phyloP scores from a whole-genome alignment of 306 rosid genomes.

The Heteromeles arbutifolia region DNA sequence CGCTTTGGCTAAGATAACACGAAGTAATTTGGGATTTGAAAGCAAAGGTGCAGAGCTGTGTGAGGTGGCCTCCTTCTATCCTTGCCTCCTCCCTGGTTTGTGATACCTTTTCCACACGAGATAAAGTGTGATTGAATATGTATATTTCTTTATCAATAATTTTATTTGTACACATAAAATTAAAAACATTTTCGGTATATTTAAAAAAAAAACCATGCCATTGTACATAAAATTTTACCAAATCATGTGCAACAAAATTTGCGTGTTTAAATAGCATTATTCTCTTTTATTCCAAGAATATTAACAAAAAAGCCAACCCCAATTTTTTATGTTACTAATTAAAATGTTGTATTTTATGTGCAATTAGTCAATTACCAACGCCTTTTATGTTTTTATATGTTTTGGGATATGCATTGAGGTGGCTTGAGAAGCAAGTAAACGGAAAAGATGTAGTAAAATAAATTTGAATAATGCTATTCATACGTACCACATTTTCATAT shows the following conservation, averaged over 20 bases:
- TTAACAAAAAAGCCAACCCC: too few relatives aligned
- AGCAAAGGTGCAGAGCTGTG: conserved; percentile 37
- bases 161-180: not conserved
- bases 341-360: too few relatives aligned
- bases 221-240: not conserved
- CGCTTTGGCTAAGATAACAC: conserved; percentile 14
- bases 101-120: conserved; percentile 33
- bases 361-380: not conserved
- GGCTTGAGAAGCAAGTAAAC: conserved; percentile 15
- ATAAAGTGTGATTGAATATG: conserved; percentile 17
- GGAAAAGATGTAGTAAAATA: not conserved
- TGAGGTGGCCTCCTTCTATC: conserved; percentile 10
- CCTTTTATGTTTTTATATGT: not conserved
- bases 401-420: not conserved
- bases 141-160: not conserved
- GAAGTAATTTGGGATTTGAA: conserved; percentile 29
- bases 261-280: not conserved
- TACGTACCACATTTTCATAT: too few relatives aligned
- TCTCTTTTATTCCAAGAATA: not conserved
- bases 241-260: not conserved
- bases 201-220: not conserved
- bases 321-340: too few relatives aligned
- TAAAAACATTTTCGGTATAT: not conserved
- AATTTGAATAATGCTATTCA: too few relatives aligned
- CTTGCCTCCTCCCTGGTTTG: not conserved